Base-by-base conservation (phyloP, 805 yeast genomes). In the Kodamaea hsintzibuensis region DNA sequence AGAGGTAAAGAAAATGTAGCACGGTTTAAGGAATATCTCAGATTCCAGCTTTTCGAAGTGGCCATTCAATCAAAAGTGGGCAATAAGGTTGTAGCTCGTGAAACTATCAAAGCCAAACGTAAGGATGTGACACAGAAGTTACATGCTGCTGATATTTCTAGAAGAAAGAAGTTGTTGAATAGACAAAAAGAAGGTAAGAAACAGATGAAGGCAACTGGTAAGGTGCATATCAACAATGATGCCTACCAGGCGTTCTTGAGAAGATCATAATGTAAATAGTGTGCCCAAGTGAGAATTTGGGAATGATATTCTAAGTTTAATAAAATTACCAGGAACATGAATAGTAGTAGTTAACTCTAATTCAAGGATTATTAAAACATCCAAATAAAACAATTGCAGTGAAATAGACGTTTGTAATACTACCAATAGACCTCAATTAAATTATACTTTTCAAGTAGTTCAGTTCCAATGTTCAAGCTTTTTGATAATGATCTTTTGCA, bases 171-270 rank as follows among this genome's bases (percentile, higher is more conserved):
- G 71, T 78, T 93, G 60, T 75, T 93, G 51, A 90, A 81, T 52
- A 87, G 88, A 62, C 99, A 93, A 65, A 93, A 92, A 69, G 97
- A 90, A 65, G 99, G 99, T 39, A 95, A 95, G 72, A 90, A 88
- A 70, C 81, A 80, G 57, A 79, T 93, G 86, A 87, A 88, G 69
- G 78, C 88, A 13, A 78, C 86, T 12, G 98, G 98, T 12, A 82
- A 83, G 51, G 89, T 93, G 14, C 75, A 79, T 42, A 88, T 93
- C 49, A 85, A 89, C 56, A 87, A 86, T 55, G 96, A 91, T 59
- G 96, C 97, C 0, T 92, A 87, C 71, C 96, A 89, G 67, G 88
- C 96, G 14, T 91, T 92, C 70, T 76, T 92, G 58, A 53, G 61
- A 22, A 52, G 54, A 33, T 50, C 54, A 25, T 56, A 53, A 51